Evolutionary conservation across 1,284 basidiomycete genomes (phyloP).

Genomic region (Ceratobasidium sp.): DNA sequence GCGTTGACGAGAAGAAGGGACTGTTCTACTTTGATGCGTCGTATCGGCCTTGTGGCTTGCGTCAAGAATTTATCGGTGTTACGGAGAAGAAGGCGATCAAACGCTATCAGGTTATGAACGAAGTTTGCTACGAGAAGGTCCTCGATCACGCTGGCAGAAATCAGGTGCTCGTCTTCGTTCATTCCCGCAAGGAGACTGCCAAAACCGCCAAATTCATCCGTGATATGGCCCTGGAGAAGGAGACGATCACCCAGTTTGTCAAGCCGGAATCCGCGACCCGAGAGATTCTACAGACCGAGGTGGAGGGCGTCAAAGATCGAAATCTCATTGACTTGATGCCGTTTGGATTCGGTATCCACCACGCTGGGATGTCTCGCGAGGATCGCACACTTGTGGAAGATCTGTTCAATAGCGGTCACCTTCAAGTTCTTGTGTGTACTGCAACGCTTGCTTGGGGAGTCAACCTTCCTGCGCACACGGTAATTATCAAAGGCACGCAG

Average conservation of each 20-base stretch:
- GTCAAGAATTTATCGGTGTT: constrained; percentile 97
- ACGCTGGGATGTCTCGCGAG: constrained; percentile 97
- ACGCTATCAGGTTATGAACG: constrained; percentile 97
- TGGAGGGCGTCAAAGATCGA: constrained; percentile 82
- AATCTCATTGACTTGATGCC: constrained; percentile 91
- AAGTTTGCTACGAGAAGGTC: constrained; percentile 99
- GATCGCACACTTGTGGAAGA: constrained; percentile 95
- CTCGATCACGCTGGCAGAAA: constrained; percentile 92
- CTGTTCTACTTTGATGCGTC: constrained; percentile 97
- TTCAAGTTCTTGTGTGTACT: constrained; percentile 96
- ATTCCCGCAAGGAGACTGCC: constrained; percentile 97
- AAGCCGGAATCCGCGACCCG: constrained; percentile 88
- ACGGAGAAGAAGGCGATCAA: constrained; percentile 99
- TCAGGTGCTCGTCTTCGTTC: constrained; percentile 94
- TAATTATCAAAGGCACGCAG: constrained; percentile 99
- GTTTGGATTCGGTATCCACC: constrained; percentile 98
- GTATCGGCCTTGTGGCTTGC: constrained; percentile 92
- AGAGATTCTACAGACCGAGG: constrained; percentile 87
- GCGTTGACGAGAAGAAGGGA: constrained; percentile 91
- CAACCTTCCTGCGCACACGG: constrained; percentile 96
- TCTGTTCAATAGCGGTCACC: constrained; percentile 89
- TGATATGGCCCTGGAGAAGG: constrained; percentile 95
- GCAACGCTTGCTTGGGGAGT: constrained; percentile 99
- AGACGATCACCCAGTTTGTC: constrained; percentile 94
- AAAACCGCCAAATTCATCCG: constrained; percentile 96